Evolutionary conservation across 805 yeast species (phyloP).

Genomic region (Tetrapisispora nanseiensis): DNA sequence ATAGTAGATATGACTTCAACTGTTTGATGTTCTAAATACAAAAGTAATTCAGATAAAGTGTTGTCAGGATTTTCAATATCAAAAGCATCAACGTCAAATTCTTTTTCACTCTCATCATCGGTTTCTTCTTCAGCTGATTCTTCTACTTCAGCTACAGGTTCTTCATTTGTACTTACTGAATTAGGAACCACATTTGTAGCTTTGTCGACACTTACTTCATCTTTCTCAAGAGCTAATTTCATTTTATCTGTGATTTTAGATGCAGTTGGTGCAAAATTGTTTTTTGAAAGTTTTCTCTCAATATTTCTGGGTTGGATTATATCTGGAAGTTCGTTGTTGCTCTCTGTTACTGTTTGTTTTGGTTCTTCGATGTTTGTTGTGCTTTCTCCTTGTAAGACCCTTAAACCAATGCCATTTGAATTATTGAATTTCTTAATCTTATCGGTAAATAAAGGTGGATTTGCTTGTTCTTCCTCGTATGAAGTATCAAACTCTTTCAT

Average conservation of each 20-base stretch:
- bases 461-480: conserved; percentile 1
- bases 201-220: neutral
- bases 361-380: too few species aligned
- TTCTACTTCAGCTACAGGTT: neutral
- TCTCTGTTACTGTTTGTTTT: neutral
- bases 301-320: conserved; percentile 1
- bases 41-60: conserved; percentile 71
- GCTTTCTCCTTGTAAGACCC: conserved; percentile 3
- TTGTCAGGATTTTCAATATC: conserved; percentile 84
- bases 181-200: neutral
- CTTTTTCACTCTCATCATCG: conserved; percentile 13
- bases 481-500: conserved; percentile 1
- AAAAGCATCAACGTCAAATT: conserved; percentile 64
- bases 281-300: neutral
- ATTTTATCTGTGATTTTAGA: conserved; percentile 10
- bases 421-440: conserved; percentile 13
- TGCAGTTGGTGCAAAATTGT: conserved; percentile 8
- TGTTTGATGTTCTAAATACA: conserved; percentile 87
- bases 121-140: neutral
- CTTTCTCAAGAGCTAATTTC: conserved; percentile 9
- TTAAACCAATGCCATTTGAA: conserved; percentile 13
- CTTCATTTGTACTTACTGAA: neutral
- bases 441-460: conserved; percentile 10
- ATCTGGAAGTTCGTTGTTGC: neutral
- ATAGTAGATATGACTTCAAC: conserved; percentile 85